Evolutionary conservation across 2,329 filamentous ascomycete genomes (phyloP), one percentile per base, ranked within the genome.

Genomic region (Scedosporium dehoogii): DNA sequence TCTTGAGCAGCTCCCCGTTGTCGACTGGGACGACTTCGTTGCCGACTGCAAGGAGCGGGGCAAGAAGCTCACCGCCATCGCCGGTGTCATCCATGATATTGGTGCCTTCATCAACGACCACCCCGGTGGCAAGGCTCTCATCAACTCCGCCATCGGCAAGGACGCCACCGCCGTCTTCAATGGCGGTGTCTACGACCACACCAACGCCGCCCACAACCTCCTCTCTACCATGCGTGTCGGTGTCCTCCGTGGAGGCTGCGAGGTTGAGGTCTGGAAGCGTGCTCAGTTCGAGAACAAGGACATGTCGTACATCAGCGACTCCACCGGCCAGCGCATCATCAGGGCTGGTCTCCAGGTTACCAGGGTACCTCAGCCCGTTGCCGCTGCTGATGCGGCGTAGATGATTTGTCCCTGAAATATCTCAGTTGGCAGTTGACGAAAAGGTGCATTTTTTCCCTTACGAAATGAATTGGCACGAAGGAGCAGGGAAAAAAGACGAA

Each of bases 191-290:
- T 96, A 96, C 79, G 84, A 88, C 74, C 91, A 96, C 81, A 91
- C 88, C 73, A 96, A 96, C 77, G 91, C 90, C 62, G 91, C 91
- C 42, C 91, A 96, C 81, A 96, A 96, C 78, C 76, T 94, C 65
- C 82, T 96, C 66, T 92, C 89, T 6, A 94, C 90, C 68, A 94
- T 94, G 90, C 84, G 91, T 68, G 87, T 94, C 14, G 91, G 90
- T 75, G 90, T 96, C 58, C 88, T 96, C 66, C 89, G 90, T 60
- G 91, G 91, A 66, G 91, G 91, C 53, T 91, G 89, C 73, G 91
- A 94, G 74, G 91, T 96, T 29, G 91, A 96, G 81, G 92, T 94
- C 76, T 96, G 91, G 91, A 94, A 94, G 84, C 87, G 90, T 51
- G 85, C 89, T 63, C 88, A 92, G 74, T 84, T 86, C 69, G 89